Conservation (phyloP, 495 filamentous ascomycete species). For the Delitschia confertaspora region DNA sequence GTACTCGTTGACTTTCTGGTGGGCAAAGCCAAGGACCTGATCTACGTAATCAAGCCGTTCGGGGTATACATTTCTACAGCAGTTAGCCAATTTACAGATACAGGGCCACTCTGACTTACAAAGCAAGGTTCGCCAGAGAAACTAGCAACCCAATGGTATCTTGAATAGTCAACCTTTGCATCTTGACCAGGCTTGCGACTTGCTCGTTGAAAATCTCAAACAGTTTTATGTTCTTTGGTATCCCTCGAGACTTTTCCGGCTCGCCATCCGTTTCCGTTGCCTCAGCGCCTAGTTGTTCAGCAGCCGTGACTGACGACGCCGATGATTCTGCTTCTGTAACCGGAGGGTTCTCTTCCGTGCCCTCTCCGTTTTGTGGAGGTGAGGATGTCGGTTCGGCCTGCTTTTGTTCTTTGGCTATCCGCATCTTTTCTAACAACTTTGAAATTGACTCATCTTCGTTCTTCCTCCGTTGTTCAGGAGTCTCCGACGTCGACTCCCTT, state of each 20-base stretch:
- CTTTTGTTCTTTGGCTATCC: conserved; percentile 52
- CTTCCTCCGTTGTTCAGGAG: conserved; percentile 59
- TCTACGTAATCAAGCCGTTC: conserved; percentile 90
- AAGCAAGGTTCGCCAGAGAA: conserved; percentile 81
- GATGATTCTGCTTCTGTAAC: conserved; percentile 12
- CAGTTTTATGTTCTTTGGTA: conserved; percentile 76
- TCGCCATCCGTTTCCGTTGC: conserved; percentile 32
- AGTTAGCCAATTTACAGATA: conserved; percentile 10
- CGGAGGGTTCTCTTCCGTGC: conserved; percentile 34
- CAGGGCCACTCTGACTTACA: conserved; percentile 39
- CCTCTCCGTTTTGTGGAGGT: conserved; percentile 42
- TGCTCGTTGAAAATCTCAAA: conserved; percentile 98
- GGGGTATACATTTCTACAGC: conserved; percentile 71
- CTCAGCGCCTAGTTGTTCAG: conserved; percentile 31
- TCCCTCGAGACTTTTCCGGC: conserved; percentile 52
- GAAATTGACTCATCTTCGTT: conserved; percentile 76
- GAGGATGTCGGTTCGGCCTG: conserved; percentile 30
- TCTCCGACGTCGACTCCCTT: conserved; percentile 68
- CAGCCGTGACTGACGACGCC: conserved; percentile 16
- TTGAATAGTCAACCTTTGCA: conserved; percentile 82
- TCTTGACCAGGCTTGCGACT: conserved; percentile 83
- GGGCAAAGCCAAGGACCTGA: conserved; percentile 82
- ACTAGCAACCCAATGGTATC: conserved; percentile 89
- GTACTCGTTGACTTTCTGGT: conserved; percentile 78
- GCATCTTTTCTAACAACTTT: conserved; percentile 65